These are phyloP conservation scores for Trichoderma orchidacearum DNA, from an alignment of 495 filamentous ascomycete genomes.

Conservation along the genomic window DNA sequence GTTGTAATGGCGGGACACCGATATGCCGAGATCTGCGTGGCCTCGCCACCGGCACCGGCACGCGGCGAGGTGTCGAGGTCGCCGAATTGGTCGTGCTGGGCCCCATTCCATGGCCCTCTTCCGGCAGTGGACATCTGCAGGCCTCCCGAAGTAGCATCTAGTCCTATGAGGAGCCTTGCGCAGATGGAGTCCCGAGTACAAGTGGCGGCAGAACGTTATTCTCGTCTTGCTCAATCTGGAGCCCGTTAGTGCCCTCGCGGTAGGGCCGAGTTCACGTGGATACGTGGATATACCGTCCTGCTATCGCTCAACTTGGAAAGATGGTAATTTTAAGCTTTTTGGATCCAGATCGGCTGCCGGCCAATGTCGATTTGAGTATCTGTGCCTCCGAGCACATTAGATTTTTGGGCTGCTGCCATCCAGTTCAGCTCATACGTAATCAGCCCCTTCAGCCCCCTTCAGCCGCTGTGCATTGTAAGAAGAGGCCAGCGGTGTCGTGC, in stretches of 20 bases:
- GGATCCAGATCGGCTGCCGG: conserved; percentile 1
- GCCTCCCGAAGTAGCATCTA: neutral
- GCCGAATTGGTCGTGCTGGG: neutral
- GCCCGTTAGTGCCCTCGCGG: neutral
- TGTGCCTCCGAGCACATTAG: neutral
- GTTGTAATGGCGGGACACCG: neutral
- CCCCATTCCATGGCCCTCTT: neutral
- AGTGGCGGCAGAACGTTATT: neutral
- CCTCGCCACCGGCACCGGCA: neutral
- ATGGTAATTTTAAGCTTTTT: neutral
- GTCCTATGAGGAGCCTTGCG: neutral
- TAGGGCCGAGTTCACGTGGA: neutral
- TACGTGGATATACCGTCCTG: too few relatives aligned
- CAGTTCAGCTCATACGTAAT: conserved; percentile 1
- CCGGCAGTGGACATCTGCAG: neutral
- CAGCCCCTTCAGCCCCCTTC: neutral
- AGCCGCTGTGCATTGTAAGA: too few relatives aligned
- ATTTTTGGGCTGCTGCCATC: neutral
- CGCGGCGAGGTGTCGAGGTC: neutral
- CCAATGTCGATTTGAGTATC: neutral
- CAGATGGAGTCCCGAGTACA: too few relatives aligned
- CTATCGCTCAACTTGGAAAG: neutral
- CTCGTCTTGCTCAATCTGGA: neutral
- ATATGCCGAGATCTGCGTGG: neutral
- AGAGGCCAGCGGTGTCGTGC: neutral